Evolutionary conservation across 495 filamentous ascomycete species (phyloP), one percentile per base, ranked within the genome.

Genomic region (Talaromyces liani): DNA sequence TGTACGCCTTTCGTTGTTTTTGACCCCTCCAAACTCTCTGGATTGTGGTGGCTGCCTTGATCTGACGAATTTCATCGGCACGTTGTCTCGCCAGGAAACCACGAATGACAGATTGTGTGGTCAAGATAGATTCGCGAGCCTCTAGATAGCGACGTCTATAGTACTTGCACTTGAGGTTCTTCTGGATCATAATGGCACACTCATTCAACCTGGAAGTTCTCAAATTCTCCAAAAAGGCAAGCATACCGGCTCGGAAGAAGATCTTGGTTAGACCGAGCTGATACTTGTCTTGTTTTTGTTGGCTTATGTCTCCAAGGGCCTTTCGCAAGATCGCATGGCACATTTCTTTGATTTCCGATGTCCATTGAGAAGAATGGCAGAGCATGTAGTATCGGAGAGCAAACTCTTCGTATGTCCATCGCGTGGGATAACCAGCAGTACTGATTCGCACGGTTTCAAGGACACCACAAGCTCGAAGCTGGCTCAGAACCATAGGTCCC

Each of bases 401-500:
- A 75, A 99, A 99, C 73, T 98, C 94, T 72, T 99, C 95, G 72
- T 97, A 99, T 3, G 94, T 99, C 94, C 94, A 99, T 70, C 94
- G 82, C 41, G 95, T 98, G 12, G 94, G 94, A 71, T 99, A 99
- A 62, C 94, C 94, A 67, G 94, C 94, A 70, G 92, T 97, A 78
- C 91, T 96, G 71, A 99, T 99, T 72, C 95, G 86, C 56, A 99
- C 93, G 14, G 94, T 99, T 76, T 99, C 94, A 64, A 99, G 83
- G 25, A 99, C 95, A 91, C 94, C 94, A 81, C 94, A 99, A 73
- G 94, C 94, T 72, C 96, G 86, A 69, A 99, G 80, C 73, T 99
- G 94, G 75, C 91, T 96, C 58, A 99, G 85, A 66, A 99, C 94
- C 94, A 99, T 99, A 12, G 94, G 94, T 0, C 94, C 94, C 75